Conservation (phyloP, 768 basidiomycete genomes). For the Trametes meyenii region DNA sequence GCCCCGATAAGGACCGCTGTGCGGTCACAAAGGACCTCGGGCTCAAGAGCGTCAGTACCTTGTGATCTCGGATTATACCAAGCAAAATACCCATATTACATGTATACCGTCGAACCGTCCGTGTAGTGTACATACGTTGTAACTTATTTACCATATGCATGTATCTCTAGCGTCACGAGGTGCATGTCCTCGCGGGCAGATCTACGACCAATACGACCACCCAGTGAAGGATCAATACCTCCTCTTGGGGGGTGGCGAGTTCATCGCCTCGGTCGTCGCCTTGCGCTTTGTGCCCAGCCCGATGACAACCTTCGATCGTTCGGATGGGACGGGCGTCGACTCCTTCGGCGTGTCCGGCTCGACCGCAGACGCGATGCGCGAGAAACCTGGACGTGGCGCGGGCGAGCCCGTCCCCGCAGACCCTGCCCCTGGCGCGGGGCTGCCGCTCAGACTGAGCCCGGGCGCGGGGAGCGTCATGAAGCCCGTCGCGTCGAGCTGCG, state of each 20-base stretch:
- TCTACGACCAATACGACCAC: background rate
- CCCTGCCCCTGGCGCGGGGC: slow-evolving; percentile 38
- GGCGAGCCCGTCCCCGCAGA: slow-evolving; percentile 51
- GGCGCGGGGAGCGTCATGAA: slow-evolving; percentile 78
- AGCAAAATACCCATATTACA: slow-evolving; percentile 13
- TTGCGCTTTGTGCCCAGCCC: slow-evolving; percentile 83
- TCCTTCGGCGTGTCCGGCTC: slow-evolving; percentile 46
- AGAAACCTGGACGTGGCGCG: slow-evolving; percentile 73
- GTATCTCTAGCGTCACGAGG: slow-evolving; percentile 13
- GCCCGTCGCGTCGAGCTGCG: slow-evolving; percentile 52
- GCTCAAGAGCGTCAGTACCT: slow-evolving; percentile 65
- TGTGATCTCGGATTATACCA: slow-evolving; percentile 44
- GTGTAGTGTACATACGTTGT: slow-evolving; percentile 24
- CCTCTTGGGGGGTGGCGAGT: slow-evolving; percentile 67
- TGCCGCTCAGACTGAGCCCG: slow-evolving; percentile 42
- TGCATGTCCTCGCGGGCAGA: background rate
- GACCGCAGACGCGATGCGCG: slow-evolving; percentile 64
- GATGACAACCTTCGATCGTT: slow-evolving; percentile 76
- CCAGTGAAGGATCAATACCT: slow-evolving; percentile 8
- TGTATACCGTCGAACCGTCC: slow-evolving; percentile 14
- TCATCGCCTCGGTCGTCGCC: slow-evolving; percentile 68
- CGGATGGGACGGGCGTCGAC: slow-evolving; percentile 61
- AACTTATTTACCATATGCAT: slow-evolving; percentile 21
- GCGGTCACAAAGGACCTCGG: slow-evolving; percentile 73
- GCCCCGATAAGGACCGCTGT: slow-evolving; percentile 76